Base-by-base conservation (phyloP, 257 asterid genomes). In the Jasminum sambac region DNA sequence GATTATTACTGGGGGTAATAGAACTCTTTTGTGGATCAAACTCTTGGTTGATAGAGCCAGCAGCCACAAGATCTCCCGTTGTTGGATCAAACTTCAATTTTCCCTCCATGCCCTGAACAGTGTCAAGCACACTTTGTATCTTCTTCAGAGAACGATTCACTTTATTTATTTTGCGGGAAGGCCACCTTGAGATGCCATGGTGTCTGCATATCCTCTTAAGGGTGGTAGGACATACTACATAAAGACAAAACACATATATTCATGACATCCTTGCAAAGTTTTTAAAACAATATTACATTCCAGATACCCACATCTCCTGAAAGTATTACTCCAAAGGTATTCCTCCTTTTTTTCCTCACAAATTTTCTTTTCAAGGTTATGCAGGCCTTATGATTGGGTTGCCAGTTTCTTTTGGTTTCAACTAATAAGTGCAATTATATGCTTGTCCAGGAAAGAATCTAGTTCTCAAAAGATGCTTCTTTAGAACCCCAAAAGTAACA, bases 141-240 rank as follows among this genome's bases (percentile, higher is more conserved):
- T 84, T 89, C 78, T 74, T 78, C 50, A 89, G 72, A 43, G 97
- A 91, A 36, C 91, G 90, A 63, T 87, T 87, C 16, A 87, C 96
- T 77, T 89, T 91, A 65, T 82, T 89, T 72, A 89, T 86, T 79
- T 86, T 89, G 52, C 98, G 89, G 43, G 94, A 91, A 72, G 98
- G 96, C 98, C 96, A 91, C 72, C 98, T 84, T 38, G 83, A 67
- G 78, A 91, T 91, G 57, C 96, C 95, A 38, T 89, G 86, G 59
- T 86, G 88, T 66, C 96, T 76, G 55, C 98, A 91, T 77, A 89
- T 86, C 83, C 94, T 82, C 77, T 91, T 91, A 48, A 91, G 86
- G 26, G 96, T 91, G 48, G 95, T 91, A 10, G 96, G 95, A 73
- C 95, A 87, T 64, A 89, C 96, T 91, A 67, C 71, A 72, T 42